A percentile compares a stretch with the other conserved stretches of the same genome.
These are phyloP conservation scores for Paecilomyces variotii DNA, from an alignment of 2,329 filamentous ascomycete genomes.

Conservation along the genomic window DNA sequence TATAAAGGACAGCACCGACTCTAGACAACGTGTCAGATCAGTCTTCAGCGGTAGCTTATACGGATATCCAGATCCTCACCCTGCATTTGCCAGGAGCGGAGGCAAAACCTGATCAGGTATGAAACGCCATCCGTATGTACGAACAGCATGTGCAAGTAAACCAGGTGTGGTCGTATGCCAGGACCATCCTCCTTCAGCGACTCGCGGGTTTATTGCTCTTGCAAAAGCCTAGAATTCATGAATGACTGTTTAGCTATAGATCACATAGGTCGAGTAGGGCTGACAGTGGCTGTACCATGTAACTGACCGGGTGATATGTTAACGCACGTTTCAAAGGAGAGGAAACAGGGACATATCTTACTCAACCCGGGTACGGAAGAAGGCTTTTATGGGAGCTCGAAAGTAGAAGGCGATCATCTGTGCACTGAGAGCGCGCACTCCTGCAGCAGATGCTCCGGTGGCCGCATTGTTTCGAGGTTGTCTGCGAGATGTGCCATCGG, in stretches of 20 bases:
- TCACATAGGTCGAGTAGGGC: neutral
- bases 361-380: conserved; percentile 84
- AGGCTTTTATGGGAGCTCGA: conserved; percentile 81
- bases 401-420: conserved; percentile 88
- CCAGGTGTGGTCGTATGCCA: conserved; percentile 55
- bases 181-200: conserved; percentile 43
- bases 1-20: conserved; percentile 56
- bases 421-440: conserved; percentile 73
- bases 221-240: conserved; percentile 47
- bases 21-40: conserved; percentile 19
- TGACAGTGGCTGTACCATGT: conserved; percentile 36
- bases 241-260: conserved; percentile 5
- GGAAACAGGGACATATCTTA: conserved; percentile 43
- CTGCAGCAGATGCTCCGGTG: conserved; percentile 74
- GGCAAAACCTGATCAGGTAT: conserved; percentile 58
- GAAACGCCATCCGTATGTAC: conserved; percentile 56
- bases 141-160: conserved; percentile 52
- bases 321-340: neutral
- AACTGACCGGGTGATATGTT: conserved; percentile 26
- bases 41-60: neutral
- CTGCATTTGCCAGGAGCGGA: conserved; percentile 55
- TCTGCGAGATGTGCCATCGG: conserved; percentile 18
- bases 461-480: conserved; percentile 52
- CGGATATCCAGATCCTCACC: conserved; percentile 28
- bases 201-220: conserved; percentile 53